phyloP scores from a whole-genome alignment of 345 rosid genomes.

The Bruguiera sexangula region DNA sequence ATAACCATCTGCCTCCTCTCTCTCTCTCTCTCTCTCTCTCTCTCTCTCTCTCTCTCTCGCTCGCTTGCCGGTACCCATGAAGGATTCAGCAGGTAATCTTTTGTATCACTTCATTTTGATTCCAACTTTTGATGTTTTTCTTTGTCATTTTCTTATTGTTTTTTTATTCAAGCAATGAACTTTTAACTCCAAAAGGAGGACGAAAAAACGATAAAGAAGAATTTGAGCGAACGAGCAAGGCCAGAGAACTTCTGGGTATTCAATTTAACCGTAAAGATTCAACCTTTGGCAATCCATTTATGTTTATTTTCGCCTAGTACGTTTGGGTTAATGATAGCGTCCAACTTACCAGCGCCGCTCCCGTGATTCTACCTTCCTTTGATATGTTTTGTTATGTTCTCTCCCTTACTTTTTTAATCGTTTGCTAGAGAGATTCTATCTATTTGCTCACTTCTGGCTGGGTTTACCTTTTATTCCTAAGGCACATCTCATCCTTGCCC shows the following conservation, averaged over 20 bases:
- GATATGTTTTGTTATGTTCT: not conserved
- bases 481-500: slow-evolving; percentile 33
- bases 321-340: not conserved
- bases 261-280: not conserved
- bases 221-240: not conserved
- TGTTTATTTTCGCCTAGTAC: not conserved
- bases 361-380: not conserved
- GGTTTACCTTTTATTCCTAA: slow-evolving; percentile 18
- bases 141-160: too few relatives aligned
- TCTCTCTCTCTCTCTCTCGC: slow-evolving; percentile 4
- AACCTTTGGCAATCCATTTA: not conserved
- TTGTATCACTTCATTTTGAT: not conserved
- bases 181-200: not conserved
- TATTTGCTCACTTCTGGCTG: not conserved
- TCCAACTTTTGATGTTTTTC: not conserved
- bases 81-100: slow-evolving; percentile 12
- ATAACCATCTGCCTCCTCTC: slow-evolving; percentile 3
- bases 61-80: slow-evolving; percentile 9
- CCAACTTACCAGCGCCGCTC: not conserved
- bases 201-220: not conserved
- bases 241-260: not conserved
- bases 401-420: not conserved
- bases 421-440: too few relatives aligned
- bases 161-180: not conserved
- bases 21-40: not conserved